These are phyloP conservation scores for Mortierella sp. DNA, from an alignment of 371 early-diverging fungal species.

Conservation along the genomic window DNA sequence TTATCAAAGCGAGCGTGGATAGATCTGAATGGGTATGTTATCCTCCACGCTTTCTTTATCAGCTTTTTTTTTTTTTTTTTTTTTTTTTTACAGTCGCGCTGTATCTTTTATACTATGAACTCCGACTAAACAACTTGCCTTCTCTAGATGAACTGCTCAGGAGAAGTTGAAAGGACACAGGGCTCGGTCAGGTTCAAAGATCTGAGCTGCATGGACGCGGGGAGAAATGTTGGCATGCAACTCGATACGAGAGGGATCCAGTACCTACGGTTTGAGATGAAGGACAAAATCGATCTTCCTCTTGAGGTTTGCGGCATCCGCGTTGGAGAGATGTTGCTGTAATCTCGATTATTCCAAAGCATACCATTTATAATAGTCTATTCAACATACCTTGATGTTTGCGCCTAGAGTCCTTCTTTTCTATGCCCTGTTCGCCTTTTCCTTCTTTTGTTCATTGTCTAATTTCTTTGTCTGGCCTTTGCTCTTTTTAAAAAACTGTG, in stretches of 20 bases:
- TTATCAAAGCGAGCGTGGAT: conserved; percentile 46
- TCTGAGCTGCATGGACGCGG: conserved; percentile 30
- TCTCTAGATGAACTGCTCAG: conserved; percentile 35
- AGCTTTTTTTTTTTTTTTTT: background rate
- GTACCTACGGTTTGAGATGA: conserved; percentile 39
- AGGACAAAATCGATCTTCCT: conserved; percentile 12
- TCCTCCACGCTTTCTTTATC: background rate
- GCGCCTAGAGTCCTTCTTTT: background rate
- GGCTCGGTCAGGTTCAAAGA: conserved; percentile 31
- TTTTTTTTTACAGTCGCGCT: background rate
- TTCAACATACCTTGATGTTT: too few species aligned
- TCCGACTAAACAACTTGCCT: too few species aligned
- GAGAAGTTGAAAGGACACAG: conserved; percentile 17
- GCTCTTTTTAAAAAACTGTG: too few species aligned
- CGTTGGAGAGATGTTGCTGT: conserved; percentile 47
- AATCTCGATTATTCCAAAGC: too few species aligned
- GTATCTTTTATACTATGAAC: too few species aligned
- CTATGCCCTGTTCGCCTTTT: background rate
- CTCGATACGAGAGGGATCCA: conserved; percentile 41
- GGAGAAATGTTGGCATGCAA: conserved; percentile 27
- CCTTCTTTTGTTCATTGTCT: conserved; percentile 1
- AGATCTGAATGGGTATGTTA: conserved; percentile 24
- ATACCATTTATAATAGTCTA: background rate
- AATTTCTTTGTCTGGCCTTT: background rate
- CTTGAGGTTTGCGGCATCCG: conserved; percentile 52